Evolutionary conservation across 2,329 filamentous ascomycete genomes (phyloP).

Genomic region (Venturia aucupariae): DNA sequence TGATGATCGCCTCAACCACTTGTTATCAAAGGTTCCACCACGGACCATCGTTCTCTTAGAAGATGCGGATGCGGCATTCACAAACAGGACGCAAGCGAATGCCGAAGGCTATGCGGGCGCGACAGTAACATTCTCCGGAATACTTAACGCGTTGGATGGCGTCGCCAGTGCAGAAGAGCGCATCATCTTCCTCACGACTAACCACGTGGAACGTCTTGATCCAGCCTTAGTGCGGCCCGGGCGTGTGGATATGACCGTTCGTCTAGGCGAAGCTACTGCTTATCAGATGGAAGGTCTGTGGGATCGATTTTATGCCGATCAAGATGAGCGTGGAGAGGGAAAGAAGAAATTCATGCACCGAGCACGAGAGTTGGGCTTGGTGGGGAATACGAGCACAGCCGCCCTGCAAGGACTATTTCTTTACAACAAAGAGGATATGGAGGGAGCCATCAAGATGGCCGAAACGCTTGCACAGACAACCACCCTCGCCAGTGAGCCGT

Average conservation of each 20-base stretch:
- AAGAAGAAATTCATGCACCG: constrained; percentile 61
- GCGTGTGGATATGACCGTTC: constrained; percentile 84
- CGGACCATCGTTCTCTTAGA: constrained; percentile 77
- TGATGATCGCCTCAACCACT: constrained; percentile 77
- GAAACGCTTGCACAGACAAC: constrained; percentile 42
- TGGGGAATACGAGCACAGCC: constrained; percentile 71
- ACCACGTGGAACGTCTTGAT: constrained; percentile 83
- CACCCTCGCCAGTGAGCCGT: neutral
- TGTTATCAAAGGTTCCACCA: constrained; percentile 75
- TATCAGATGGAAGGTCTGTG: constrained; percentile 83
- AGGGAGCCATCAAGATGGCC: constrained; percentile 75
- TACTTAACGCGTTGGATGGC: constrained; percentile 66
- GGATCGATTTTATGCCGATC: constrained; percentile 87
- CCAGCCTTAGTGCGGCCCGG: constrained; percentile 84
- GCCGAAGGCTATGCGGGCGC: constrained; percentile 76
- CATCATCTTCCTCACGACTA: constrained; percentile 88
- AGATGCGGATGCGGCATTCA: constrained; percentile 85
- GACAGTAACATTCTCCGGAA: constrained; percentile 86
- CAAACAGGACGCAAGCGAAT: constrained; percentile 67
- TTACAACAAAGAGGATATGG: constrained; percentile 86
- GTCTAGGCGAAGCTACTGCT: constrained; percentile 77
- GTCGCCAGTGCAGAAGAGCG: constrained; percentile 92
- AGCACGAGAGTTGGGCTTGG: constrained; percentile 60
- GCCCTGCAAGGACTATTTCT: constrained; percentile 90
- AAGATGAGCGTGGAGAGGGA: constrained; percentile 55